A percentile compares a stretch with the other conserved stretches of the same genome.
phyloP scores from a whole-genome alignment of 345 rosid species.

The Carallia brachiata region DNA sequence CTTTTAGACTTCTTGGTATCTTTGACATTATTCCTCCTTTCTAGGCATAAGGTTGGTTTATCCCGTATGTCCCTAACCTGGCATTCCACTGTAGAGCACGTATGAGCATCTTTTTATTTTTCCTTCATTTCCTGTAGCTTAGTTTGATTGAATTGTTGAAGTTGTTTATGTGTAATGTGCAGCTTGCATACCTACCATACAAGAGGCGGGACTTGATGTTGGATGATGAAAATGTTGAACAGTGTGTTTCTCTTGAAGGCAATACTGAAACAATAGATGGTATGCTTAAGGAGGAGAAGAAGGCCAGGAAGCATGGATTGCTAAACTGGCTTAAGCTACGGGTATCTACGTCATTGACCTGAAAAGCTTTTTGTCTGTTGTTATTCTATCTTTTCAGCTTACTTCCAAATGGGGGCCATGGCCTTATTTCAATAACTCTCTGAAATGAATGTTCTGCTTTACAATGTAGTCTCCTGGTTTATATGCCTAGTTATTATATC shows the following conservation, averaged over 20 bases:
- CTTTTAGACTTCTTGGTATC: background rate
- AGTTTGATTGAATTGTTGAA: constrained; percentile 22
- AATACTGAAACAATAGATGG: constrained; percentile 57
- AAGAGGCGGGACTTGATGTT: constrained; percentile 88
- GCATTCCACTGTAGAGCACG: background rate
- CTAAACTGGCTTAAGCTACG: constrained; percentile 94
- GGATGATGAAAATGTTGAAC: constrained; percentile 84
- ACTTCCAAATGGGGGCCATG: background rate
- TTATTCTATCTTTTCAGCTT: background rate
- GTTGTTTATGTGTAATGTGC: constrained; percentile 27
- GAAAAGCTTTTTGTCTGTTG: constrained; percentile 2
- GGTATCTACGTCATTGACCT: constrained; percentile 41
- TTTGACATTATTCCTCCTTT: constrained; percentile 10
- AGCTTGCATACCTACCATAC: constrained; percentile 98
- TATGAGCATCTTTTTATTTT: background rate
- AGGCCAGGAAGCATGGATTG: constrained; percentile 79
- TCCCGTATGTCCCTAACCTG: background rate
- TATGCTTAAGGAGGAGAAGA: constrained; percentile 73
- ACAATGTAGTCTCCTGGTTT: background rate
- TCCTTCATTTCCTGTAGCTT: constrained; percentile 13
- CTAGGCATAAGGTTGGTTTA: constrained; percentile 7
- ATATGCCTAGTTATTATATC: background rate
- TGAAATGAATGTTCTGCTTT: background rate
- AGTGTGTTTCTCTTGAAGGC: constrained; percentile 72
- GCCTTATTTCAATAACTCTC: background rate